A percentile compares a stretch with the other conserved stretches of the same genome.
Evolutionary conservation across 208 protist genomes (phyloP).

Genomic region (Leishmania turanica): DNA sequence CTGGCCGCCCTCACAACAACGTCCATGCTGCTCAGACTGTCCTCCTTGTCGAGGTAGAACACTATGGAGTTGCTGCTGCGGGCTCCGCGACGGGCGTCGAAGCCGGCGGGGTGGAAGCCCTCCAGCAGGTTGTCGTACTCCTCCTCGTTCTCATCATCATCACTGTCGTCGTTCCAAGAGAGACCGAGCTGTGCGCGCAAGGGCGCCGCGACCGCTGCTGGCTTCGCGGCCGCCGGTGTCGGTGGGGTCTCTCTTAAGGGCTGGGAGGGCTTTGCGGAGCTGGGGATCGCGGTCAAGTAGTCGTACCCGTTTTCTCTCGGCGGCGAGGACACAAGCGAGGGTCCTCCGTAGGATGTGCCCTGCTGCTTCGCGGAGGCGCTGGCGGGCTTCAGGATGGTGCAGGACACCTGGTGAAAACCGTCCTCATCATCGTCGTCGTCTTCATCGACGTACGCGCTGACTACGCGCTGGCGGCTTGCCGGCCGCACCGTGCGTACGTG

Average conservation of each 20-base stretch:
- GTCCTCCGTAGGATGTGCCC: background rate
- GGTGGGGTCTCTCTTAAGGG: background rate
- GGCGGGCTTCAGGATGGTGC: background rate
- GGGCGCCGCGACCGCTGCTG: background rate
- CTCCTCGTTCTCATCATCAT: constrained; percentile 32
- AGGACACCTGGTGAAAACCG: constrained; percentile 14
- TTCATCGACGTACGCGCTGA: constrained; percentile 28
- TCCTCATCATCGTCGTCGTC: constrained; percentile 38
- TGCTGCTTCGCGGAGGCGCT: background rate
- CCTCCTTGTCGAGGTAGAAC: constrained; percentile 41
- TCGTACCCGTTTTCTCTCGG: background rate
- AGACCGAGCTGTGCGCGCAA: background rate
- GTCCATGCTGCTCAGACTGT: constrained; percentile 39
- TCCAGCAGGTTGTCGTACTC: constrained; percentile 38
- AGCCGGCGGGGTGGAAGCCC: constrained; percentile 49
- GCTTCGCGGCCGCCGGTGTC: background rate
- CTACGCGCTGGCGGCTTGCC: constrained; percentile 11
- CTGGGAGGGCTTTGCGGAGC: background rate
- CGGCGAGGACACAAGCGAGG: background rate
- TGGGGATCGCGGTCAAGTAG: background rate
- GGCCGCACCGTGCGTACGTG: background rate
- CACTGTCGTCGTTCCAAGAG: constrained; percentile 15
- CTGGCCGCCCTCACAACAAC: constrained; percentile 14
- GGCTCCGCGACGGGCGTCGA: constrained; percentile 21
- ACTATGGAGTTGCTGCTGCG: constrained; percentile 37